phyloP scores from a whole-genome alignment of 2,329 filamentous ascomycete genomes.

The Geoglossum cookeanum region DNA sequence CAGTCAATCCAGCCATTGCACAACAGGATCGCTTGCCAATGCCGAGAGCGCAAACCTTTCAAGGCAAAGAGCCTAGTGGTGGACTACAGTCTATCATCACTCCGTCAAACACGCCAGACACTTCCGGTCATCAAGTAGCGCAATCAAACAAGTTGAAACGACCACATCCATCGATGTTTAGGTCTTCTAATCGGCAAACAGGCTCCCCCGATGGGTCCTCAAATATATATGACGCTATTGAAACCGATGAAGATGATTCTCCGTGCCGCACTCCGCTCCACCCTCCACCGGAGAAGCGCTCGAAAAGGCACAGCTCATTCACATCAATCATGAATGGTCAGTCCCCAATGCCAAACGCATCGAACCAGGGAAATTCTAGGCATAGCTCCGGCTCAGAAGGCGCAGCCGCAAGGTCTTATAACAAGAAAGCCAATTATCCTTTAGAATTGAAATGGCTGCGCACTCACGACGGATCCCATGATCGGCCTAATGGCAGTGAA shows the following conservation, averaged over 20 bases:
- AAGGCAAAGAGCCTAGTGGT: not conserved
- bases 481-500: too few relatives aligned
- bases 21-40: not conserved
- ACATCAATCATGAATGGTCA: not conserved
- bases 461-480: not conserved
- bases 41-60: not conserved
- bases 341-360: not conserved
- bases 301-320: not conserved
- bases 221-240: not conserved
- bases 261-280: not conserved
- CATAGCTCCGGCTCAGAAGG: not conserved
- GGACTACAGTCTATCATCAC: not conserved
- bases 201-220: not conserved
- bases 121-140: not conserved
- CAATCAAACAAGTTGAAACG: not conserved
- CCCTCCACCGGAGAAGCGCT: not conserved
- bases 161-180: not conserved
- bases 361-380: not conserved
- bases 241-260: not conserved
- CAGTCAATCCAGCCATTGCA: too few relatives aligned
- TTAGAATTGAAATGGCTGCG: not conserved
- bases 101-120: not conserved
- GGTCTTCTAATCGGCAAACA: not conserved
- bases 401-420: not conserved
- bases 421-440: not conserved